These are phyloP conservation scores for Retiboletus flavoniger DNA, from an alignment of 1,284 basidiomycete genomes.

Conservation along the genomic window DNA sequence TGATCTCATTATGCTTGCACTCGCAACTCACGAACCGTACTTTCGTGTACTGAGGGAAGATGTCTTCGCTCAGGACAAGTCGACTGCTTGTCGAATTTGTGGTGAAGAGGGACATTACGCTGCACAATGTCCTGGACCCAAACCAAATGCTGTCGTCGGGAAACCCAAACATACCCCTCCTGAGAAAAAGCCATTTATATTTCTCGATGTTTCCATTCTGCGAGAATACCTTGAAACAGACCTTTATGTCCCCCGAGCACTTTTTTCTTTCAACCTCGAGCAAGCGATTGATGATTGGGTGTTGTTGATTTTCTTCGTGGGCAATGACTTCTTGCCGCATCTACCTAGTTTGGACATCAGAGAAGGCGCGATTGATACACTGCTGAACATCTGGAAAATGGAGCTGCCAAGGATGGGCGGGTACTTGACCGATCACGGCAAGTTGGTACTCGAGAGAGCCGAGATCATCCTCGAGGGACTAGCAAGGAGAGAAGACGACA, in stretches of 20 bases:
- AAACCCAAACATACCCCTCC: slow-evolving; percentile 61
- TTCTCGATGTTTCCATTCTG: slow-evolving; percentile 93
- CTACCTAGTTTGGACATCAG: slow-evolving; percentile 97
- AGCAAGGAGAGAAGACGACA: slow-evolving; percentile 91
- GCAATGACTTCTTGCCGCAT: slow-evolving; percentile 99
- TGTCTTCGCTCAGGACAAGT: slow-evolving; percentile 87
- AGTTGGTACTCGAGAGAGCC: slow-evolving; percentile 81
- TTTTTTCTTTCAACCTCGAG: slow-evolving; percentile 94
- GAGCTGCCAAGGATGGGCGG: slow-evolving; percentile 95
- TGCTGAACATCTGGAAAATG: slow-evolving; percentile 93
- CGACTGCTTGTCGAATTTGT: slow-evolving; percentile 85
- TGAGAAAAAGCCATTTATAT: slow-evolving; percentile 98
- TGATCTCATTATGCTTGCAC: slow-evolving; percentile 97
- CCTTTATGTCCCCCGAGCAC: slow-evolving; percentile 74
- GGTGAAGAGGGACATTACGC: slow-evolving; percentile 94
- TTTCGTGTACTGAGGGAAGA: slow-evolving; percentile 98
- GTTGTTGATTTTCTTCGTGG: slow-evolving; percentile 98
- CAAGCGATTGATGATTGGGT: slow-evolving; percentile 99
- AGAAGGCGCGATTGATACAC: slow-evolving; percentile 97
- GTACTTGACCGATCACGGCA: slow-evolving; percentile 93
- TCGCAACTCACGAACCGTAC: slow-evolving; percentile 97
- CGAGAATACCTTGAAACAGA: slow-evolving; percentile 98
- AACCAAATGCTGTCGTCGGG: slow-evolving; percentile 63
- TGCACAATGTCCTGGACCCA: slow-evolving; percentile 84
- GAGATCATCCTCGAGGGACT: slow-evolving; percentile 96